phyloP scores from a whole-genome alignment of 768 basidiomycete genomes.

The Russula sp. region DNA sequence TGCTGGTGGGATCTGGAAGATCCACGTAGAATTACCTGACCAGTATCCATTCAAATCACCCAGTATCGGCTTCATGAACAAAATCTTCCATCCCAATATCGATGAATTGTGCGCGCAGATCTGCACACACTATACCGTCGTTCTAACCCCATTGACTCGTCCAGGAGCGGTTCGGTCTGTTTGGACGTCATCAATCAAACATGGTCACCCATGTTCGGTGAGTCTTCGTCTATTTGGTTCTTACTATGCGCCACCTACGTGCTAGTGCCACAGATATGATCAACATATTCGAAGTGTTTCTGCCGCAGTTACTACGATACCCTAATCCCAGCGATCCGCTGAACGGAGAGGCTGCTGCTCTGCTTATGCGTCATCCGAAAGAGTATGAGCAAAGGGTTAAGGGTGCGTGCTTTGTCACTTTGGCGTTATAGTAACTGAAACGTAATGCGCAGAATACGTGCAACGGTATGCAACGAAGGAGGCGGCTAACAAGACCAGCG shows the following conservation, averaged over 20 bases:
- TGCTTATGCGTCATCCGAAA: conserved; percentile 96
- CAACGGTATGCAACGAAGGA: conserved; percentile 90
- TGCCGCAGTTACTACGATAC: conserved; percentile 94
- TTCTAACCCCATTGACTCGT: conserved; percentile 24
- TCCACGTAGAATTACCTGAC: conserved; percentile 97
- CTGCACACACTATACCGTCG: conserved; percentile 23
- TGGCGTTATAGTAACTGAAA: conserved; percentile 1
- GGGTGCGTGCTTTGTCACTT: conserved; percentile 47
- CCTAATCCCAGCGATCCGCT: conserved; percentile 98
- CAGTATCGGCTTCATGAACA: conserved; percentile 99
- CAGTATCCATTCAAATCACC: conserved; percentile 99
- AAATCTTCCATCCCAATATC: conserved; percentile 99
- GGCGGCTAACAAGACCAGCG: conserved; percentile 72
- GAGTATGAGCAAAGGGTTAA: conserved; percentile 94
- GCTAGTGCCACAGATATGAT: conserved; percentile 74
- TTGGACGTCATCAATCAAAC: conserved; percentile 99
- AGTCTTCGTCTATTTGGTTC: conserved; percentile 34
- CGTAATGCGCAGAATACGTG: conserved; percentile 75
- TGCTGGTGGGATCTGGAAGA: conserved; percentile 98
- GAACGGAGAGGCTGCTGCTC: conserved; percentile 95
- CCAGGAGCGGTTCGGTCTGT: conserved; percentile 95
- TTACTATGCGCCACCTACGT: conserved; percentile 1
- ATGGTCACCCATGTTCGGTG: conserved; percentile 99
- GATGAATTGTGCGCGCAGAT: conserved; percentile 77
- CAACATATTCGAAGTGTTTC: conserved; percentile 98